Base-by-base conservation (phyloP, 495 filamentous ascomycete species). In the Daldinia grandis region DNA sequence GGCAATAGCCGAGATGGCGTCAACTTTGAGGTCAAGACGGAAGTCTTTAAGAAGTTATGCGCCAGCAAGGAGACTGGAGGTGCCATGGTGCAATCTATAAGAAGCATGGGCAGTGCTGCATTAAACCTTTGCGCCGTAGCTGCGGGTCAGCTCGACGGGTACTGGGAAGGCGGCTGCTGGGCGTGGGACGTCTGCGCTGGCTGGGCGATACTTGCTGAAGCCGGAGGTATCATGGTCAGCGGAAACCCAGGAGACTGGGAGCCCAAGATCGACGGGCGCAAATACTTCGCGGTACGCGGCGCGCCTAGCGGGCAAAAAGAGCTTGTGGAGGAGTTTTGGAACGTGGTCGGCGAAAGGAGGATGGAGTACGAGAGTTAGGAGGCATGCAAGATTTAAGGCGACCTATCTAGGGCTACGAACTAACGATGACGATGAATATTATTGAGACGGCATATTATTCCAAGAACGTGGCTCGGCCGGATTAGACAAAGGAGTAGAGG, bases 131-230 rank as follows among this genome's bases (percentile, higher is more conserved):
- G 92, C 62, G 86, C 83, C n/a, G 90, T 94, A 44, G 94, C 94
- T 15, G 84, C 87, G 1, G 95, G 94, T 1, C 86, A 88, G 71
- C 68, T 95, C 31, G 94, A 98, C 80, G 58, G 89, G 31, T 97
- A 96, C 72, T 98, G 95, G 94, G 94, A 98, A 74, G 93, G 92
- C 14, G 94, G 95, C 7, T 95, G 92, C 77, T 97, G 93, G 91
- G 92, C 92, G 28, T 97, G 94, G 94, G 94, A 98, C 81, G 93
- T 97, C 12, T 91, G 90, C 71, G 94, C 95, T 7, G 95, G 89
- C 0, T 97, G 94, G 95, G 89, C 94, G 31, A 92, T 98, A 70
- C 80, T 98, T 17, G 83, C 81, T 21, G 95, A 98, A 80, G 92
- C 93, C 0, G 95, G 94, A 0, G 94, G 94, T 1, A 84, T 89